phyloP scores from a whole-genome alignment of 1,284 basidiomycete species.

The Apiotrichum montevideense region DNA sequence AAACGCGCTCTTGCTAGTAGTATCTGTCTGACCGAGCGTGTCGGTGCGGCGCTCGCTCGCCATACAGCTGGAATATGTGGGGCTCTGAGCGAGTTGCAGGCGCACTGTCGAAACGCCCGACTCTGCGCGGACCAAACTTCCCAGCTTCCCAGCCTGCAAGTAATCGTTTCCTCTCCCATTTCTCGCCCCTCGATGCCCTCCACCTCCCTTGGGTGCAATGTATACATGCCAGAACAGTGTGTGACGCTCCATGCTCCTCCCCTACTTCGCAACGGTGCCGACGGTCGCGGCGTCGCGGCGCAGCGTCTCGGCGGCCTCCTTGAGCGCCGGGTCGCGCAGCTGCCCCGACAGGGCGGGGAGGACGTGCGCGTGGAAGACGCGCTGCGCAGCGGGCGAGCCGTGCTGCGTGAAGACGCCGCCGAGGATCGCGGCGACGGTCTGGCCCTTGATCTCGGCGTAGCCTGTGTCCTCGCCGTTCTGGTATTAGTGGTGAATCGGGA shows the following conservation, averaged over 20 bases:
- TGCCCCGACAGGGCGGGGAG: conserved; percentile 29
- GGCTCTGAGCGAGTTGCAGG: too few species aligned
- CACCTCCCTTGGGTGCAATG: neutral
- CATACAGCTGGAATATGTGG: too few species aligned
- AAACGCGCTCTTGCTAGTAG: too few species aligned
- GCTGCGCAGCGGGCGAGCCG: conserved; percentile 44
- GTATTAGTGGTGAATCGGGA: neutral
- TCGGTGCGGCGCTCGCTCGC: too few species aligned
- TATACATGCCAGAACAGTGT: conserved; percentile 1
- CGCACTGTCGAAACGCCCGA: too few species aligned
- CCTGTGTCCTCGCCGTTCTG: conserved; percentile 24
- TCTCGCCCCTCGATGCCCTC: too few species aligned
- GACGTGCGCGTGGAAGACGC: conserved; percentile 41
- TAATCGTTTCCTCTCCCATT: too few species aligned
- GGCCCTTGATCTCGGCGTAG: conserved; percentile 32
- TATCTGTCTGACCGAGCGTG: too few species aligned
- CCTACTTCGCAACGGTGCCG: conserved; percentile 1
- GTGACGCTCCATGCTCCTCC: neutral
- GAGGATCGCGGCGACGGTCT: conserved; percentile 39
- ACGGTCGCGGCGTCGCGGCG: conserved; percentile 14
- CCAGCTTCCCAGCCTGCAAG: too few species aligned
- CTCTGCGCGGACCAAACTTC: too few species aligned
- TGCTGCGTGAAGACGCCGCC: conserved; percentile 41
- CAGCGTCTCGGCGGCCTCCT: conserved; percentile 25
- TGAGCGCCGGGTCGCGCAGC: conserved; percentile 33